Evolutionary conservation across 2,329 filamentous ascomycete genomes (phyloP).

Genomic region (Mariannaea sp.): DNA sequence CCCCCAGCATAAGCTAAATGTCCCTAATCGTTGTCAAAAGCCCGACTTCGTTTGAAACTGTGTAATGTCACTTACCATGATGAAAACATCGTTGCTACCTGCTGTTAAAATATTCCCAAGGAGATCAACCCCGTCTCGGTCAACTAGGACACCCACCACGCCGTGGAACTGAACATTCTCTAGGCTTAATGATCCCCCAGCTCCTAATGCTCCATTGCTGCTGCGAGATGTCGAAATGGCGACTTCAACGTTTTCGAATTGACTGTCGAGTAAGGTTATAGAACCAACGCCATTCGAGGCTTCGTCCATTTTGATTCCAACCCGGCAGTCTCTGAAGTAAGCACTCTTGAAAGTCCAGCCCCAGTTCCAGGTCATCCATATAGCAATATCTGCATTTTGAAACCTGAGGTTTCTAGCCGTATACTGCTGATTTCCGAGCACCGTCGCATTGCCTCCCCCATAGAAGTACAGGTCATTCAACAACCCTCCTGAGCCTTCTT

Average conservation of each 20-base stretch:
- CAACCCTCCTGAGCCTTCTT: conserved; percentile 68
- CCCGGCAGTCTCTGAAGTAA: conserved; percentile 63
- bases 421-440: conserved; percentile 71
- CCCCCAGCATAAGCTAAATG: conserved; percentile 32
- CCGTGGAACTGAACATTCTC: conserved; percentile 52
- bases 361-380: conserved; percentile 78
- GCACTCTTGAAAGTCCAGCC: conserved; percentile 74
- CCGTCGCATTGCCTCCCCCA: conserved; percentile 65
- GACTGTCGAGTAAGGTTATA: conserved; percentile 75
- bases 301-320: conserved; percentile 69
- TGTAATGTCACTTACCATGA: conserved; percentile 32
- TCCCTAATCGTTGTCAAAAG: conserved; percentile 29
- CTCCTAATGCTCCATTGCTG: conserved; percentile 39
- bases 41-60: background rate
- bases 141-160: conserved; percentile 40
- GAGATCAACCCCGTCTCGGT: conserved; percentile 27
- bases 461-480: conserved; percentile 73
- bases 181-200: conserved; percentile 51
- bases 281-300: conserved; percentile 68
- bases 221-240: conserved; percentile 68
- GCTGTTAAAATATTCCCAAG: conserved; percentile 17
- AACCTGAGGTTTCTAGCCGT: conserved; percentile 72
- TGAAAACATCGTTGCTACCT: conserved; percentile 25
- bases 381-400: conserved; percentile 66
- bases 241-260: conserved; percentile 67